Evolutionary conservation across 2,329 filamentous ascomycete genomes (phyloP), one percentile per base, ranked within the genome.

Genomic region (Fusarium mangiferae): DNA sequence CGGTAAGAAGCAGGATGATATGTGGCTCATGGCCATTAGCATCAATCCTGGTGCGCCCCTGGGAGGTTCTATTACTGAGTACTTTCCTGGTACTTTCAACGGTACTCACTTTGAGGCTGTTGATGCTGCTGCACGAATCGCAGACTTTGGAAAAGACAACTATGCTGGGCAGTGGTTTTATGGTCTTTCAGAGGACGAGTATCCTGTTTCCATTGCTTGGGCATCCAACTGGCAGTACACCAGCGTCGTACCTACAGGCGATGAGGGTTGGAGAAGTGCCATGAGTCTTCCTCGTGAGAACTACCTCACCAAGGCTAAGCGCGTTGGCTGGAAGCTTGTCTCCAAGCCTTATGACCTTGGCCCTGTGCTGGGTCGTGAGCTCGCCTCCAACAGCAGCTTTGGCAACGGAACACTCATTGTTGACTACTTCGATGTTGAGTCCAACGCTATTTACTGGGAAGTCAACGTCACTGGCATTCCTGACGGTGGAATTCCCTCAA

Each of bases 41-140:
- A 86, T 90, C 75, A 90, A 90, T 73, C 89, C 88, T 0, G 89
- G 88, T 10, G 88, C 87, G 0, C 89, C 89, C 0, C 80, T 87
- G 0, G 89, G 89, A 14, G 89, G 89, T 2, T 89, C 86, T 3
- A 84, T 87, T 24, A 85, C 84, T 2, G 80, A 90, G 77, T 91
- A 90, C 77, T 89, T 88, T 81, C 81, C 87, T 0, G 90, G 90
- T 9, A 82, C 80, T 5, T 92, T 91, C 82, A 90, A 92, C 71
- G 90, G 90, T n/a, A 91, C 89, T 0, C 87, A 90, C 77, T 92
- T 91, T 67, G 70, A 75, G n/a, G 70, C 80, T 15, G 71, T 80
- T 17, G 80, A 81, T 13, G 69, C 66, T 6, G 75, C 74, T 12
- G 74, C 81, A 3, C 62, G 81, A 13, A 74, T 81, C 8, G 74